Base-by-base conservation (phyloP, 2,329 filamentous ascomycete species). In the Trichoderma semiorbis region DNA sequence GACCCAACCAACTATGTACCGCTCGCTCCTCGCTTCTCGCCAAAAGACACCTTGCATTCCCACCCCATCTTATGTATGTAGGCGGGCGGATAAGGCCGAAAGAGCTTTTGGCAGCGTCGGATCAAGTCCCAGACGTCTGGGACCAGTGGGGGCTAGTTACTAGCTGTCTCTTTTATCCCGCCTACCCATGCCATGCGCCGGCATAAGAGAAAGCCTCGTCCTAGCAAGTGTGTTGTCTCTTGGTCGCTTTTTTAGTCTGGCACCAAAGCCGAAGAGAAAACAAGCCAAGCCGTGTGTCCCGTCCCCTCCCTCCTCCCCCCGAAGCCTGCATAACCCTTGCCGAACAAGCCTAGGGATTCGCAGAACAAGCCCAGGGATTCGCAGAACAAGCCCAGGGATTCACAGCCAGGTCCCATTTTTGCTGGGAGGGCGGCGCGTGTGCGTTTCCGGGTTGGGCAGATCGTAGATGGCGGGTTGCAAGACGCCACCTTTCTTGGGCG, bases 21-120 rank as follows among this genome's bases (percentile, higher is more conserved):
- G 10, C 18, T 21, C 43, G 43, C 43, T 21, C 10, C 47, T 53
- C 47, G 21, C 47, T 53, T 1, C 21, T 53, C 47, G 47, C 47
- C 47, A 53, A 24, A 53, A 53, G 47, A 21, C 21, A 24, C 47
- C 47, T 14, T 21, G 47, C 47, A 24, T 53, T 53, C 21, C 21
- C 11, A 21, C 47, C 47, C 64, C 64, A 43, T 67, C 34, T 55
- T 63, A 43, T 43, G 39, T 43, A 39, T 18, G 36, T 39, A 24
- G 36, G n/a, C 66, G 66, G 66, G 67, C 67, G 67, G 67, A 61
- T 69, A 53, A 43, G 67, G 57, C 67, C 67, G 67, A 36, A 10
- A 39, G 53, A 34, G 57, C n/a, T 30, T 34, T 53, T 69, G 36
- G 55, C 24, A 14, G 21, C 34, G 50, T 58, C 50, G 64, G 64